Percentiles rank a stretch among this genome's conserved stretches.
Conservation (phyloP, 2,329 filamentous ascomycete genomes). For the Cytospora piceae region DNA sequence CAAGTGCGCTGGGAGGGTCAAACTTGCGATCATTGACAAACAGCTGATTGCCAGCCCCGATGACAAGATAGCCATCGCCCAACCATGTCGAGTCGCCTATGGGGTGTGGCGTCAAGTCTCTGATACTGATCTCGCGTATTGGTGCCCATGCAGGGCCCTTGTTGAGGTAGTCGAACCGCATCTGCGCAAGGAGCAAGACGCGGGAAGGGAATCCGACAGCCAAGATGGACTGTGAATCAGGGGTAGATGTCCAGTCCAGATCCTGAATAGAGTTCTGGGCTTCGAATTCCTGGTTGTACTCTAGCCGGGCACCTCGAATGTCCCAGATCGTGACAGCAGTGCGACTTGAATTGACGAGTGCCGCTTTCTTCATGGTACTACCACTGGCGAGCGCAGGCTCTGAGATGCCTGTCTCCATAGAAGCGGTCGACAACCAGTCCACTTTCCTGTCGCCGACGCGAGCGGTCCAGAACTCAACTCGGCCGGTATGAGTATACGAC, state of each 20-base stretch:
- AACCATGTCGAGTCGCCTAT: conserved; percentile 95
- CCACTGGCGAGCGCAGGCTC: conserved; percentile 80
- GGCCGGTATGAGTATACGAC: conserved; percentile 76
- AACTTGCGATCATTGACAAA: conserved; percentile 83
- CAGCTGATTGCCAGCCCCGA: conserved; percentile 89
- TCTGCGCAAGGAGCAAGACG: conserved; percentile 80
- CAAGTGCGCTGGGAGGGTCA: conserved; percentile 62
- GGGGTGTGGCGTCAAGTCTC: conserved; percentile 82
- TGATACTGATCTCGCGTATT: conserved; percentile 79
- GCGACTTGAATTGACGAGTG: conserved; percentile 73
- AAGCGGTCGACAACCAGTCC: conserved; percentile 82
- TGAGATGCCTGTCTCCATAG: conserved; percentile 75
- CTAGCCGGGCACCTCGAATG: conserved; percentile 76
- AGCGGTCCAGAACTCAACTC: conserved; percentile 84
- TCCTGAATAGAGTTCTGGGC: conserved; percentile 77
- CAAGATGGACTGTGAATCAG: conserved; percentile 84
- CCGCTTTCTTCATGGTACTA: conserved; percentile 84
- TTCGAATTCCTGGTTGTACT: conserved; percentile 77
- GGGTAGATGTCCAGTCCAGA: conserved; percentile 92
- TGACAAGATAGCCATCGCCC: conserved; percentile 79
- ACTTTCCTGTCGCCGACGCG: conserved; percentile 68
- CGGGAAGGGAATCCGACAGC: conserved; percentile 91
- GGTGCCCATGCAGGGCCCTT: conserved; percentile 87
- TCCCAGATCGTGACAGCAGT: conserved; percentile 91
- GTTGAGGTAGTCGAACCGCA: conserved; percentile 90